Evolutionary conservation across 2,329 filamentous ascomycete species (phyloP).

Genomic region (Eutypella sp.): DNA sequence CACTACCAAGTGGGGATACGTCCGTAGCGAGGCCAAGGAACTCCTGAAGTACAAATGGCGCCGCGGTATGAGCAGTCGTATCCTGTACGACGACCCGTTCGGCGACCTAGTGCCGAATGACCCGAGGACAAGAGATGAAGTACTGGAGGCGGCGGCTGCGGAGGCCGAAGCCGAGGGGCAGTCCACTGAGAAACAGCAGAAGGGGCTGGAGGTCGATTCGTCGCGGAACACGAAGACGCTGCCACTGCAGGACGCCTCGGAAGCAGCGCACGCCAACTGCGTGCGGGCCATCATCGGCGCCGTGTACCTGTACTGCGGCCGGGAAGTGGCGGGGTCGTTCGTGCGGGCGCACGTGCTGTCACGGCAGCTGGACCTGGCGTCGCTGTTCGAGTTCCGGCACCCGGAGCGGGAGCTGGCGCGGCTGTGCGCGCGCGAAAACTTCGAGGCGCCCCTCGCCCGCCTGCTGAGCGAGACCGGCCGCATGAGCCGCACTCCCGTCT

Average conservation of each 20-base stretch:
- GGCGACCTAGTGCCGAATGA: constrained; percentile 53
- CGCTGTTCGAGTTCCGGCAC: constrained; percentile 77
- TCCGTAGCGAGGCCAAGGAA: constrained; percentile 44
- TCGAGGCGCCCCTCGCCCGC: constrained; percentile 79
- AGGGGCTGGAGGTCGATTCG: constrained; percentile 15
- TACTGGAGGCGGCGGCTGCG: background rate
- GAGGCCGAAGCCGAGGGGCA: background rate
- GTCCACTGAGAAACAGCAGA: constrained; percentile 9
- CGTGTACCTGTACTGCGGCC: constrained; percentile 79
- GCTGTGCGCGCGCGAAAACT: constrained; percentile 83
- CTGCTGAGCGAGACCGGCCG: constrained; percentile 90
- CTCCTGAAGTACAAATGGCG: constrained; percentile 50
- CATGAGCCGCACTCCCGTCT: constrained; percentile 78
- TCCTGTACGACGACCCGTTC: constrained; percentile 81
- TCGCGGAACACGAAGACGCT: constrained; percentile 18
- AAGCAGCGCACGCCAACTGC: constrained; percentile 63
- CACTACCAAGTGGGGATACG: constrained; percentile 46
- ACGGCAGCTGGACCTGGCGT: constrained; percentile 68
- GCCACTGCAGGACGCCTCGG: constrained; percentile 13
- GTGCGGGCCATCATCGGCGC: constrained; percentile 80
- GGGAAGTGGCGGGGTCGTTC: constrained; percentile 74
- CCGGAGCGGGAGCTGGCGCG: constrained; percentile 79
- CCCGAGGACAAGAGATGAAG: background rate
- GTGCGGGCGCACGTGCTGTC: constrained; percentile 79
- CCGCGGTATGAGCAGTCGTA: constrained; percentile 67